phyloP scores from a whole-genome alignment of 2,329 filamentous ascomycete species.

The Aspergillus ibericus region DNA sequence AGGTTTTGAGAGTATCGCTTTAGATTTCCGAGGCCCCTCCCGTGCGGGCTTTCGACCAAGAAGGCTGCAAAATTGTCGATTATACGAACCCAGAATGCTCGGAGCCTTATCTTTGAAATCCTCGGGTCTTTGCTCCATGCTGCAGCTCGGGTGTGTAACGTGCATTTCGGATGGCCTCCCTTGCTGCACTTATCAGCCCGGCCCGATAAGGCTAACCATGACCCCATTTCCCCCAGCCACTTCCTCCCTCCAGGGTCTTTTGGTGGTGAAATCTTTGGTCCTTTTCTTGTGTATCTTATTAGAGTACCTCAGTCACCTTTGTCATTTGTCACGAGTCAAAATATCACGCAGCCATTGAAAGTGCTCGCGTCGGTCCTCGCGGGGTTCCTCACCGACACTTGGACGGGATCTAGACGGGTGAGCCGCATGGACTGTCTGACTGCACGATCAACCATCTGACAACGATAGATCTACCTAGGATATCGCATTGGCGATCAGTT shows the following conservation, averaged over 20 bases:
- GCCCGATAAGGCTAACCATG: neutral
- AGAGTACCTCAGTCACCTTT: too few relatives aligned
- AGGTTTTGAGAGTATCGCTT: too few relatives aligned
- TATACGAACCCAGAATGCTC: too few relatives aligned
- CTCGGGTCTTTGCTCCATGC: too few relatives aligned
- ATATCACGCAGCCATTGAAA: neutral
- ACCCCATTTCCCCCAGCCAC: slow-evolving; percentile 4
- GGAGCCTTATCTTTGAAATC: too few relatives aligned
- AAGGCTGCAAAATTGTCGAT: too few relatives aligned
- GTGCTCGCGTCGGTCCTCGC: neutral
- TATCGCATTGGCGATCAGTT: neutral
- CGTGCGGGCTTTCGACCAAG: too few relatives aligned
- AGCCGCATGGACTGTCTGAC: neutral
- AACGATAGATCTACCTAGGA: neutral
- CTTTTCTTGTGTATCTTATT: neutral
- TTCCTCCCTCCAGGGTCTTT: neutral
- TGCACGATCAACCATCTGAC: neutral
- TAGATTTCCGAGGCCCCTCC: too few relatives aligned
- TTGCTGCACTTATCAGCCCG: slow-evolving; percentile 9
- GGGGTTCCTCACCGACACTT: slow-evolving; percentile 16
- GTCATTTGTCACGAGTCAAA: too few relatives aligned
- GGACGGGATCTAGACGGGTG: slow-evolving; percentile 1
- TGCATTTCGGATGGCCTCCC: neutral
- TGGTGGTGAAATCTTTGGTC: neutral
- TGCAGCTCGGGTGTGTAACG: neutral